These are phyloP conservation scores for Glycine latifolia DNA, from an alignment of 306 rosid genomes.

Conservation along the genomic window DNA sequence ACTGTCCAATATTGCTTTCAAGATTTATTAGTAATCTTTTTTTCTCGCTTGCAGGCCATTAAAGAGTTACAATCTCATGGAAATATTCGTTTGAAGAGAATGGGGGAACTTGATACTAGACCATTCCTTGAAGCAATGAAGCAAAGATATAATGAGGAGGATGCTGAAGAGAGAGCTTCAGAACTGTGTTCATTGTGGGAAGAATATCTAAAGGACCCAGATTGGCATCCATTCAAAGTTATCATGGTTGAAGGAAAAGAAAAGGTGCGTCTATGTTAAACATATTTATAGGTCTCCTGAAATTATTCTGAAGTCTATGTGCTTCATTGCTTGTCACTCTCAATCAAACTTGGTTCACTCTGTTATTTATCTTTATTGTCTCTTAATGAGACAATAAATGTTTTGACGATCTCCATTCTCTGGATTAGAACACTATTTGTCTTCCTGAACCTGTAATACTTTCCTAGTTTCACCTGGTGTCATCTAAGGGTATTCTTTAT, in stretches of 20 bases:
- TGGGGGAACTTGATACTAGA: constrained; percentile 90
- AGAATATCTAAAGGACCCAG: constrained; percentile 92
- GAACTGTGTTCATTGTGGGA: constrained; percentile 92
- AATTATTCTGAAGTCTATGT: constrained; percentile 25
- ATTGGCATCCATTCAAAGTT: constrained; percentile 92
- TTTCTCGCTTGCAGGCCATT: constrained; percentile 57
- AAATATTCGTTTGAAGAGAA: constrained; percentile 77
- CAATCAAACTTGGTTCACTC: constrained; percentile 31
- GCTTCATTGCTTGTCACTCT: constrained; percentile 21
- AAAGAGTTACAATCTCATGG: constrained; percentile 65
- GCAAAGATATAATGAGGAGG: constrained; percentile 78
- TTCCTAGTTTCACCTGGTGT: neutral
- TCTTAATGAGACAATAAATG: constrained; percentile 24
- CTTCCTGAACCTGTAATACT: constrained; percentile 27
- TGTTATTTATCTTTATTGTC: constrained; percentile 38
- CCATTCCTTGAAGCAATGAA: constrained; percentile 85
- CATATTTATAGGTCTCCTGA: constrained; percentile 17
- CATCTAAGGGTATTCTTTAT: constrained; percentile 4
- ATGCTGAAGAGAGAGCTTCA: constrained; percentile 82
- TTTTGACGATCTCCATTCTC: neutral
- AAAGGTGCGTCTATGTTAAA: constrained; percentile 55
- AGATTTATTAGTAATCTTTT: constrained; percentile 30
- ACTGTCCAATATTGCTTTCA: constrained; percentile 21
- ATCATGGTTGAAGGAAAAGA: constrained; percentile 53
- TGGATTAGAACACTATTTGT: neutral